phyloP scores from a whole-genome alignment of 441 rosid genomes.

The Macaranga tanarius region DNA sequence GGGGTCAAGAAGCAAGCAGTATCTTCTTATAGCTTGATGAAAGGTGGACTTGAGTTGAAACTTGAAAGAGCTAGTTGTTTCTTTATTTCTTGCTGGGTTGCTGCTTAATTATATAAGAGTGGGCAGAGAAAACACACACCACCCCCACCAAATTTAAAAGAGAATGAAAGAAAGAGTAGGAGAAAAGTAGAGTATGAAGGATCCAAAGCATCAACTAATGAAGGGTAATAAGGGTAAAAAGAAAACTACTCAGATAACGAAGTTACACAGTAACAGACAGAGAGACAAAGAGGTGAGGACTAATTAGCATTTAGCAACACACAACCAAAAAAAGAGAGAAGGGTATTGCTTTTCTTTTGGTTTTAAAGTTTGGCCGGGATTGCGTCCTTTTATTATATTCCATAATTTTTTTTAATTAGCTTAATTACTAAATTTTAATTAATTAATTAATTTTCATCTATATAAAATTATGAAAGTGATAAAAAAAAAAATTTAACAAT shows the following conservation, averaged over 20 bases:
- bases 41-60: neutral
- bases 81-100: neutral
- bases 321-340: neutral
- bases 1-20: too few relatives aligned
- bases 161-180: conserved; percentile 10
- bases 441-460: too few relatives aligned
- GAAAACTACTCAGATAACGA: conserved; percentile 32
- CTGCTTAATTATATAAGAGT: neutral
- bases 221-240: conserved; percentile 8
- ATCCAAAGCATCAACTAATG: conserved; percentile 20
- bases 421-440: too few relatives aligned
- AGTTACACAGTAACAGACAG: conserved; percentile 39
- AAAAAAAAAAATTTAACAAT: too few relatives aligned
- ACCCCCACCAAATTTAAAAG: conserved; percentile 25
- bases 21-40: too few relatives aligned
- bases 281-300: conserved; percentile 42
- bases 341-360: conserved; percentile 31
- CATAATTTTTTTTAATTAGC: neutral
- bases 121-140: neutral
- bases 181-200: conserved; percentile 15
- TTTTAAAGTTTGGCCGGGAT: too few relatives aligned
- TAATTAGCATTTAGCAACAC: too few relatives aligned
- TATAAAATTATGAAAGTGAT: too few relatives aligned
- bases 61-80: neutral
- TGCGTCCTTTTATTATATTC: conserved; percentile 22